Evolutionary conservation across 345 rosid species (phyloP).

Genomic region (Capsella bursapastoris): DNA sequence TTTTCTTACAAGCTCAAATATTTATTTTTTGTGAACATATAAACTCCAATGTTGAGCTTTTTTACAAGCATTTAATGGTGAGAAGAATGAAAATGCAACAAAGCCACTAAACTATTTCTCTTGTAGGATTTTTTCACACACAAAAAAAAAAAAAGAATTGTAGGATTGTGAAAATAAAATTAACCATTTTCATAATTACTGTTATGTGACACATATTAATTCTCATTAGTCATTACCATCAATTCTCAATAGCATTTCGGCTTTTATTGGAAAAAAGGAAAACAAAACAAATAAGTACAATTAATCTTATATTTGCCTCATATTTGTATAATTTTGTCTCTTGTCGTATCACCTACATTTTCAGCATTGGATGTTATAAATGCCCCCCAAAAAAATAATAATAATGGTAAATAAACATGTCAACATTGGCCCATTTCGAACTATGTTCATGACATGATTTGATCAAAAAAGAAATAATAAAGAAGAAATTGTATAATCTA

Average conservation of each 20-base stretch:
- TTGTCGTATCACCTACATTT: slow-evolving; percentile 33
- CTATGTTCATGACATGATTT: background rate
- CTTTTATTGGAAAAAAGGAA: background rate
- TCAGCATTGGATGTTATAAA: slow-evolving; percentile 23
- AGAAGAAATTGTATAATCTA: background rate
- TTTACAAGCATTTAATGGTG: background rate
- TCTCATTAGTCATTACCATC: background rate
- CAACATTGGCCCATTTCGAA: slow-evolving; percentile 10
- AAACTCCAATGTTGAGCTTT: background rate
- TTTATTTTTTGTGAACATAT: background rate
- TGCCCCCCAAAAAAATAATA: background rate
- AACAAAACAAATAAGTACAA: slow-evolving; percentile 13
- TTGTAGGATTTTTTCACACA: no score
- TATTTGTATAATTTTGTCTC: slow-evolving; percentile 18
- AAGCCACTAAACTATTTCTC: no score
- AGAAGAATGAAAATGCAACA: no score
- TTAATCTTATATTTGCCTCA: background rate
- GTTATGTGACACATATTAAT: no score
- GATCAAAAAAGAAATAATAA: background rate
- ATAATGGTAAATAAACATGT: background rate
- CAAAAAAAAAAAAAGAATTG: no score
- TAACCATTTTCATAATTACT: no score
- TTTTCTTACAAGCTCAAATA: no score
- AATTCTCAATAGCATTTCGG: slow-evolving; percentile 1
- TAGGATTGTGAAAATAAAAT: no score